Evolutionary conservation across 2,329 filamentous ascomycete genomes (phyloP).

Genomic region (Penicillium brasilianum): DNA sequence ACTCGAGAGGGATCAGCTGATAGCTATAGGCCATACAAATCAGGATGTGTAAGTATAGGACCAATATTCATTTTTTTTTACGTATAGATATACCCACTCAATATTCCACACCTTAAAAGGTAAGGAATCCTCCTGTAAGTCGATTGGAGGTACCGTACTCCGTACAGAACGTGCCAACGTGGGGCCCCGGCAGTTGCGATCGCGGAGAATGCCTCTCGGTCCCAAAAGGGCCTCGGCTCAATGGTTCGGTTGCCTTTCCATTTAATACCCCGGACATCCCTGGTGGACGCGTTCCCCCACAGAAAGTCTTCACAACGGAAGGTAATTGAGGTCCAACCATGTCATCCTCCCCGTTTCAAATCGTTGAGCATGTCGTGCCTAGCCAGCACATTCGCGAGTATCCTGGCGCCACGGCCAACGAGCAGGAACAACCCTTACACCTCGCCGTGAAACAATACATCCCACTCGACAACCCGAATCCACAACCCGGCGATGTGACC

Average conservation of each 20-base stretch:
- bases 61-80: no score
- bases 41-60: no score
- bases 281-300: conserved; percentile 1
- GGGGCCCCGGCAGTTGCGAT: conserved; percentile 17
- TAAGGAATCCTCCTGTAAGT: no score
- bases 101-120: no score
- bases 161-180: neutral
- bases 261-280: conserved; percentile 16
- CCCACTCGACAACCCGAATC: conserved; percentile 70
- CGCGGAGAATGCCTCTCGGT: conserved; percentile 8
- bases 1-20: no score
- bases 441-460: conserved; percentile 88
- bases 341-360: conserved; percentile 58
- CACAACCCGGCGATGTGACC: conserved; percentile 77
- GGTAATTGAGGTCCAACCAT: neutral
- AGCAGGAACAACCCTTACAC: conserved; percentile 74
- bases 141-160: no score
- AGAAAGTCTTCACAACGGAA: neutral
- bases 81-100: no score
- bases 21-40: no score
- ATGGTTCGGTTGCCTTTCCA: neutral
- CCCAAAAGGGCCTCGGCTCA: conserved; percentile 18
- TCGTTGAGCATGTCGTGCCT: conserved; percentile 75
- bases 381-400: conserved; percentile 84
- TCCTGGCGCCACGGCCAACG: conserved; percentile 70